These are phyloP conservation scores for Colletotrichum caudatum DNA, from an alignment of 2,329 filamentous ascomycete species.

Conservation along the genomic window DNA sequence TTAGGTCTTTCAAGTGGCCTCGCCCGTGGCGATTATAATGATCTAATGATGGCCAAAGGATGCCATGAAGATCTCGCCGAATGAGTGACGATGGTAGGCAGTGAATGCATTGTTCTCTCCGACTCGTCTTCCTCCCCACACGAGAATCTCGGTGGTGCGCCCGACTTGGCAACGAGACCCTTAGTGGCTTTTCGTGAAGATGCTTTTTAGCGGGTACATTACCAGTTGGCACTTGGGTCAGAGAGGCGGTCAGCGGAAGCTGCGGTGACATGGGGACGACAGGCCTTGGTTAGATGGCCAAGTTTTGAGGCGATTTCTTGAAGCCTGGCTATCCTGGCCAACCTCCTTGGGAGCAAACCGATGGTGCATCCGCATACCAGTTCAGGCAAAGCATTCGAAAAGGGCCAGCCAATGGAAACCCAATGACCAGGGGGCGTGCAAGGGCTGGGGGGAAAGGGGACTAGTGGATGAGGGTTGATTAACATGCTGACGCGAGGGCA, in stretches of 20 bases:
- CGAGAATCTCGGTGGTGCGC: neutral
- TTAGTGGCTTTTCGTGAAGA: neutral
- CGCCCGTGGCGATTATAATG: neutral
- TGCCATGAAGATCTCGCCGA: neutral
- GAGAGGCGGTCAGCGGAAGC: conserved; percentile 15
- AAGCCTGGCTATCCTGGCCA: conserved; percentile 15
- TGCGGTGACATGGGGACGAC: neutral
- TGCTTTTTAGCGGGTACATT: neutral
- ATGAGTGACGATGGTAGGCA: conserved; percentile 6
- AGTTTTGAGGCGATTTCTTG: conserved; percentile 14
- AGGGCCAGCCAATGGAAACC: conserved; percentile 34
- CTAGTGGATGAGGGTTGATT: conserved; percentile 37
- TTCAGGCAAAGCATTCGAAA: conserved; percentile 14
- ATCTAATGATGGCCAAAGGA: neutral
- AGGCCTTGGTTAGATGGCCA: conserved; percentile 1
- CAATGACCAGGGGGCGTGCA: conserved; percentile 23
- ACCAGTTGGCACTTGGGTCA: neutral
- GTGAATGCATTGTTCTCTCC: neutral
- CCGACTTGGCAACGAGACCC: conserved; percentile 2
- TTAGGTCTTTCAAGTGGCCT: conserved; percentile 5
- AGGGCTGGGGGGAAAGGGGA: neutral
- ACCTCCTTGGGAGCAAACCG: conserved; percentile 9
- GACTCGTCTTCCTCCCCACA: neutral
- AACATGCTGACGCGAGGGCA: conserved; percentile 37
- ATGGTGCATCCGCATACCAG: conserved; percentile 17